Evolutionary conservation across 2,329 filamentous ascomycete genomes (phyloP).

Genomic region (Penicillium sp.): DNA sequence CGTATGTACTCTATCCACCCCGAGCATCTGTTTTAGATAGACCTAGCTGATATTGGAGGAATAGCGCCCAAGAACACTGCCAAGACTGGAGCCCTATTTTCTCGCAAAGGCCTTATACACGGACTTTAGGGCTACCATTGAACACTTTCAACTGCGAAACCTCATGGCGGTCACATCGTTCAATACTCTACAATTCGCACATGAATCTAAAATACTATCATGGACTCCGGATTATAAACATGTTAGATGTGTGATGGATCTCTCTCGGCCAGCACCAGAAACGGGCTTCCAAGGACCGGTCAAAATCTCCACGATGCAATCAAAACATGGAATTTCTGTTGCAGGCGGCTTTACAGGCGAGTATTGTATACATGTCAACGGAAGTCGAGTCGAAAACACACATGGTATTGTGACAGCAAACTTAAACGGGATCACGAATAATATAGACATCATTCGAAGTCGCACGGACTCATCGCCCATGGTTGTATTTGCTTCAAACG

Average conservation of each 20-base stretch:
- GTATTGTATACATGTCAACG: conserved; percentile 48
- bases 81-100: conserved; percentile 45
- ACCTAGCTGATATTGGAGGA: background rate
- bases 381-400: conserved; percentile 28
- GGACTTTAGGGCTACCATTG: conserved; percentile 46
- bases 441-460: conserved; percentile 51
- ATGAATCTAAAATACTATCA: conserved; percentile 45
- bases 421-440: conserved; percentile 55
- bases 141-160: conserved; percentile 59
- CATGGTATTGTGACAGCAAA: conserved; percentile 49
- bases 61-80: conserved; percentile 30
- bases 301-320: conserved; percentile 52
- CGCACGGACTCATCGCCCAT: conserved; percentile 47
- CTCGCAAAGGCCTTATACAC: conserved; percentile 48
- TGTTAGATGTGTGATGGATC: conserved; percentile 46
- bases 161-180: conserved; percentile 52
- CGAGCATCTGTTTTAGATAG: background rate
- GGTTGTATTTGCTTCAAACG: conserved; percentile 57
- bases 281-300: conserved; percentile 33
- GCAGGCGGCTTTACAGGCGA: conserved; percentile 57
- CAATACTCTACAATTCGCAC: conserved; percentile 54
- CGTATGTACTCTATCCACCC: conserved; percentile 10
- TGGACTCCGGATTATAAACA: conserved; percentile 46
- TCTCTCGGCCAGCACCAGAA: conserved; percentile 40
- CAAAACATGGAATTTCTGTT: conserved; percentile 47